phyloP scores from a whole-genome alignment of 306 rosid genomes.

The Cicer arietinum region DNA sequence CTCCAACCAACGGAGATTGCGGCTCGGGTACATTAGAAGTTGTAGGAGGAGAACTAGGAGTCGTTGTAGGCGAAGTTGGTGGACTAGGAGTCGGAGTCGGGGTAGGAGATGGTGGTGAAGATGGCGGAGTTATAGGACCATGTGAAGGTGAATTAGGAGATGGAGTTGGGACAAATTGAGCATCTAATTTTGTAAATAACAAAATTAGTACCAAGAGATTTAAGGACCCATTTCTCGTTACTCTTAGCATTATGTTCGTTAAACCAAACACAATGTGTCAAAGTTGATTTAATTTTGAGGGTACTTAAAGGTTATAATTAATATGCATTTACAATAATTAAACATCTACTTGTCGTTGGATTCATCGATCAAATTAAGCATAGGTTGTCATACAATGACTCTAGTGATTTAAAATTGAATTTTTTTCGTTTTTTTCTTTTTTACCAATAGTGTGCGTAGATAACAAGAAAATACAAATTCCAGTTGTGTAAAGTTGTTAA shows the following conservation, averaged over 20 bases:
- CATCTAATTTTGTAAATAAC: constrained; percentile 26
- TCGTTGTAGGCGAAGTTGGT: not conserved
- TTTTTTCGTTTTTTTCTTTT: too few relatives aligned
- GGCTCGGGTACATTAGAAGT: not conserved
- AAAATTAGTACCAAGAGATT: constrained; percentile 1
- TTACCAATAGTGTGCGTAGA: too few relatives aligned
- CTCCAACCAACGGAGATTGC: not conserved
- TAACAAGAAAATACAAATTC: too few relatives aligned
- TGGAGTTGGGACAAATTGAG: constrained; percentile 9
- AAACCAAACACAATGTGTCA: not conserved
- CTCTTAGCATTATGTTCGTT: constrained; percentile 1
- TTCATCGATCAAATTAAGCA: too few relatives aligned
- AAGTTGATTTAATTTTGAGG: not conserved
- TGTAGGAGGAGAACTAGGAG: not conserved
- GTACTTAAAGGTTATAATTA: not conserved
- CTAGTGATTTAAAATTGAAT: too few relatives aligned
- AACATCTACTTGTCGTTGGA: too few relatives aligned
- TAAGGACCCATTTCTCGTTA: not conserved
- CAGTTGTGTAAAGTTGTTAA: too few relatives aligned
- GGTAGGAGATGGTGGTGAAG: not conserved
- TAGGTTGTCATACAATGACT: too few relatives aligned
- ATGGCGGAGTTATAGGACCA: too few relatives aligned
- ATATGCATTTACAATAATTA: too few relatives aligned
- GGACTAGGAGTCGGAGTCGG: not conserved
- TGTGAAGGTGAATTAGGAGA: not conserved